Conservation (phyloP, 331 rosid genomes). For the Rosa hybrid region DNA sequence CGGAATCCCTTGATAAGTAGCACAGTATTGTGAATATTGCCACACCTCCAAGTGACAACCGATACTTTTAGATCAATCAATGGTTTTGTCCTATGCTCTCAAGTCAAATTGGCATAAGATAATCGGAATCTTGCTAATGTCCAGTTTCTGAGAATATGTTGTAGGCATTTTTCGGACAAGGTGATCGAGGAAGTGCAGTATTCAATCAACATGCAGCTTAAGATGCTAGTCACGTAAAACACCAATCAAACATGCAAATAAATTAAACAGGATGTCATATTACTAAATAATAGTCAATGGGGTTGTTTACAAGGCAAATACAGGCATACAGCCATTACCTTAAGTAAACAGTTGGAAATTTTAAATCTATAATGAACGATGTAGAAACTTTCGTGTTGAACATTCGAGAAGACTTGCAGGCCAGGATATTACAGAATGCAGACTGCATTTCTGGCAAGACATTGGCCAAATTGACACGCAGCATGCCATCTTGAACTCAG, state of each 20-base stretch:
- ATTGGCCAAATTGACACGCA: background rate
- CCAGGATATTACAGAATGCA: too few species aligned
- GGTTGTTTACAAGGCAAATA: background rate
- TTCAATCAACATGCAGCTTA: slow-evolving; percentile 9
- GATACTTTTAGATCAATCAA: too few species aligned
- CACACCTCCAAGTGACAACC: background rate
- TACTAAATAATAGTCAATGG: background rate
- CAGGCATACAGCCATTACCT: background rate
- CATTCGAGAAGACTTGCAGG: too few species aligned
- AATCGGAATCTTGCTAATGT: background rate
- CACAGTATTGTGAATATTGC: background rate
- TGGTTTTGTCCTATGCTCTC: background rate
- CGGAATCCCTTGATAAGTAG: background rate
- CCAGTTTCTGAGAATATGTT: background rate
- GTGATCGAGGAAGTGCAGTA: background rate
- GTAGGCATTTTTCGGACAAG: background rate
- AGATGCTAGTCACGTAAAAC: background rate
- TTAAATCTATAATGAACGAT: background rate
- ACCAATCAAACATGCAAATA: background rate
- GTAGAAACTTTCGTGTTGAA: background rate
- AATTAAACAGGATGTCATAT: background rate
- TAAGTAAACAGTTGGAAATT: too few species aligned
- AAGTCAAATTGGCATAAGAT: background rate
- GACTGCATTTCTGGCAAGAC: too few species aligned
- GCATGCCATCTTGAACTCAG: background rate